phyloP scores from a whole-genome alignment of 2,329 filamentous ascomycete genomes.

The Furcasterigmium sp. region DNA sequence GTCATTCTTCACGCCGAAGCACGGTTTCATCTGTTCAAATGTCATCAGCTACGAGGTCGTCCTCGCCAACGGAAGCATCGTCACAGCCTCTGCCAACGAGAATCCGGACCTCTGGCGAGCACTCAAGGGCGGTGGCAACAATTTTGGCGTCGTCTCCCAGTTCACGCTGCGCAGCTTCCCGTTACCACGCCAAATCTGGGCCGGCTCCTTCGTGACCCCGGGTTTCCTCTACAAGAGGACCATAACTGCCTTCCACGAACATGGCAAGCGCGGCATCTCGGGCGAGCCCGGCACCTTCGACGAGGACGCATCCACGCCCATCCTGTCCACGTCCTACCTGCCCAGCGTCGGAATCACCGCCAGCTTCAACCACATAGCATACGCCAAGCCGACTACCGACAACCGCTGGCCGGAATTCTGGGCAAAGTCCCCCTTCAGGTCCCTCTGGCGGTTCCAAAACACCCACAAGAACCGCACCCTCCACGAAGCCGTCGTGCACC shows the following conservation, averaged over 20 bases:
- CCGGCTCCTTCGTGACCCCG: neutral
- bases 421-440: neutral
- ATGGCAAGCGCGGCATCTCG: neutral
- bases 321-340: neutral
- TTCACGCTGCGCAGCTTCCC: constrained; percentile 3
- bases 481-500: neutral
- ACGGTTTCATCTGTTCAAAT: constrained; percentile 6
- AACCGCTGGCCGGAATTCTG: neutral
- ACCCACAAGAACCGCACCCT: neutral
- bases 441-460: constrained; percentile 1
- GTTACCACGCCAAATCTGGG: neutral
- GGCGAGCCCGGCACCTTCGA: neutral
- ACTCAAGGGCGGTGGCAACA: constrained; percentile 38
- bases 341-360: neutral
- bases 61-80: constrained; percentile 30
- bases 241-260: neutral
- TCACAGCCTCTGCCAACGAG: constrained; percentile 25
- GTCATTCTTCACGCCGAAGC: constrained; percentile 5
- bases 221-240: neutral
- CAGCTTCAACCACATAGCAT: neutral
- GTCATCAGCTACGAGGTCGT: constrained; percentile 18
- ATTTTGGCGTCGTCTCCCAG: constrained; percentile 31
- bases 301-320: neutral
- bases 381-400: neutral
- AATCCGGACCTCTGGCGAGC: constrained; percentile 36